phyloP scores from a whole-genome alignment of 352 stramenopile genomes.

The Hyaloperonospora arabidopsidis region DNA sequence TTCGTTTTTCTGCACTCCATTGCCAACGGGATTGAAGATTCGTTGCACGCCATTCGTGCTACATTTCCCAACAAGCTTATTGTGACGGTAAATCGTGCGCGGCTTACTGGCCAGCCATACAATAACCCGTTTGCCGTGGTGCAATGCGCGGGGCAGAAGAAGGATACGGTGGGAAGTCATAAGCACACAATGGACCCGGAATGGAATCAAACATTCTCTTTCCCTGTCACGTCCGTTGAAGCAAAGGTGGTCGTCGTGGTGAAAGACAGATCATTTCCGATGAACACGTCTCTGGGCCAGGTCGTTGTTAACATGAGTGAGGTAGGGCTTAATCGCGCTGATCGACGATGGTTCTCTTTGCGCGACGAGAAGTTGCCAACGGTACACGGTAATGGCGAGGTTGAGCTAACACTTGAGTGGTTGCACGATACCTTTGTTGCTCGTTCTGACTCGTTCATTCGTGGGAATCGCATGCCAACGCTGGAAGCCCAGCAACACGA shows the following conservation, averaged over 20 bases:
- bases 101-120: slow-evolving; percentile 77
- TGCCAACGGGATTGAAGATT: slow-evolving; percentile 61
- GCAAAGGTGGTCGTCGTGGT: slow-evolving; percentile 59
- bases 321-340: slow-evolving; percentile 68
- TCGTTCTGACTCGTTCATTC: slow-evolving; percentile 78
- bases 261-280: slow-evolving; percentile 67
- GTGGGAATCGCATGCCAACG: slow-evolving; percentile 47
- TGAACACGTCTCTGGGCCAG: slow-evolving; percentile 69
- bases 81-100: slow-evolving; percentile 79
- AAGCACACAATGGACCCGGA: slow-evolving; percentile 87
- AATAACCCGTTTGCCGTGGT: slow-evolving; percentile 83
- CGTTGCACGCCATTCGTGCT: slow-evolving; percentile 63
- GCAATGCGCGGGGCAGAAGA: slow-evolving; percentile 77
- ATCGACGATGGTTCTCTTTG: slow-evolving; percentile 74
- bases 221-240: slow-evolving; percentile 72
- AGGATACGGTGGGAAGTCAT: slow-evolving; percentile 80
- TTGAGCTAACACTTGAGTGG: slow-evolving; percentile 87
- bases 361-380: slow-evolving; percentile 59
- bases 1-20: slow-evolving; percentile 85
- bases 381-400: slow-evolving; percentile 66
- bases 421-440: slow-evolving; percentile 87
- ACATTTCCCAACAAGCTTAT: slow-evolving; percentile 87
- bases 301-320: slow-evolving; percentile 73
- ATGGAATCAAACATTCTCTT: slow-evolving; percentile 87
- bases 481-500: slow-evolving; percentile 23